Base-by-base conservation (phyloP, 2,329 filamentous ascomycete genomes). In the Chalaropsis thielavioides region DNA sequence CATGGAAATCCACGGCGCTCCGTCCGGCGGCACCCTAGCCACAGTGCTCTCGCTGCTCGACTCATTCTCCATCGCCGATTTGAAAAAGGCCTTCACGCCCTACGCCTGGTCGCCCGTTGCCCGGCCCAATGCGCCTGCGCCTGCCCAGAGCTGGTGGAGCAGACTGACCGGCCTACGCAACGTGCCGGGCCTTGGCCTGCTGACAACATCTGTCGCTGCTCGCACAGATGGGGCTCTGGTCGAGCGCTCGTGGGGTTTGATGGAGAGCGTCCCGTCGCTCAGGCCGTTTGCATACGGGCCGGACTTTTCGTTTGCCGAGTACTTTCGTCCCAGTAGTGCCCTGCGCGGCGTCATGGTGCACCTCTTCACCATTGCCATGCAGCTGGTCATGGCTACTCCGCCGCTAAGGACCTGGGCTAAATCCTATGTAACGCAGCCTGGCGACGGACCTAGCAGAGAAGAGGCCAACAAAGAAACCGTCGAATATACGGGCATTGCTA, bases 1-100 rank as follows among this genome's bases (percentile, higher is more conserved):
- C 0, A 70, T 81, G 38, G 74, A 79, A 66, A 74, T 80, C 19
- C 73, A 71, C 76, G 72, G 75, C 31, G 70, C 74, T 1, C 80
- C 83, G 2, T 87, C 84, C 1, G 85, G 85, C n/a, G 85, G 85
- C 59, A 86, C 88, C 1, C 74, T 92, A 3, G 79, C 82, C 41
- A 91, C 90, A 0, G 76, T 85, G 3, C 73, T 96, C 15, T 80
- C 72, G 59, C 69, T 84, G 24, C 77, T 84, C 65, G 83, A 86
- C 31, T 72, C 74, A 58, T 84, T 80, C 70, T 74, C 75, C 24
- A 62, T 81, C 19, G 74, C 76, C 60, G 75, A 85, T 63, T 68
- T 86, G 5, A 71, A 70, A 15, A 74, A 73, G 2, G 74, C 80
- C 1, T 72, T 75, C 64, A 71, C 73, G 27, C 83, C 84, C 15